Percentiles rank a stretch among this genome's conserved stretches.
Conservation (phyloP, 441 rosid species). For the Theobroma grandiflorum region DNA sequence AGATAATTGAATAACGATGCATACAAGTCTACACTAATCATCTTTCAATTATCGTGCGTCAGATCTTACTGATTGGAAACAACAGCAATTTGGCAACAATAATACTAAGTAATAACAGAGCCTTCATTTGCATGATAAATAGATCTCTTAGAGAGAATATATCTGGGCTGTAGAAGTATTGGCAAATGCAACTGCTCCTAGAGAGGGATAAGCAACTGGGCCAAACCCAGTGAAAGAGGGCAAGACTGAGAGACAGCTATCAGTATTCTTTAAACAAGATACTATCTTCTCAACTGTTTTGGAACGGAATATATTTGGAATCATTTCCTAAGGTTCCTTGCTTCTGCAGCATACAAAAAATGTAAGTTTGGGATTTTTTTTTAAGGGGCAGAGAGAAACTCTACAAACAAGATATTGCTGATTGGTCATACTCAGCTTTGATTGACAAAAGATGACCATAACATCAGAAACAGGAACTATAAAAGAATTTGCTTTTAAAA, state of each 20-base stretch:
- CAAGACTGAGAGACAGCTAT: background rate
- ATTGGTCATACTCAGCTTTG: background rate
- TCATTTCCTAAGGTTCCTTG: conserved; percentile 1
- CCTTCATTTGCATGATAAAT: background rate
- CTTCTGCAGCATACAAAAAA: background rate
- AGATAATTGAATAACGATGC: background rate
- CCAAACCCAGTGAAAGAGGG: background rate
- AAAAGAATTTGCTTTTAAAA: background rate
- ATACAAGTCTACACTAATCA: background rate
- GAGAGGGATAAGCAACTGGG: background rate
- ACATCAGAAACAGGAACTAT: background rate
- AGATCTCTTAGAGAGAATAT: background rate
- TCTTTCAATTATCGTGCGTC: conserved; percentile 1
- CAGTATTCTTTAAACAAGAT: conserved; percentile 9
- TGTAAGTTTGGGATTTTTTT: background rate
- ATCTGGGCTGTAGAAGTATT: background rate
- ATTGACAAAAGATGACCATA: conserved; percentile 3
- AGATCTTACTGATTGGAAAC: background rate
- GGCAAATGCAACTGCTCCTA: background rate
- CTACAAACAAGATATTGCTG: background rate
- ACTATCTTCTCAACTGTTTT: background rate
- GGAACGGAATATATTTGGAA: background rate
- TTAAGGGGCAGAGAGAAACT: background rate
- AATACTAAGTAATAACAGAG: background rate
- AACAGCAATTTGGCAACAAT: background rate